Evolutionary conservation across 306 rosid species (phyloP), one percentile per base, ranked within the genome.

Genomic region (Coriaria nepalensis): DNA sequence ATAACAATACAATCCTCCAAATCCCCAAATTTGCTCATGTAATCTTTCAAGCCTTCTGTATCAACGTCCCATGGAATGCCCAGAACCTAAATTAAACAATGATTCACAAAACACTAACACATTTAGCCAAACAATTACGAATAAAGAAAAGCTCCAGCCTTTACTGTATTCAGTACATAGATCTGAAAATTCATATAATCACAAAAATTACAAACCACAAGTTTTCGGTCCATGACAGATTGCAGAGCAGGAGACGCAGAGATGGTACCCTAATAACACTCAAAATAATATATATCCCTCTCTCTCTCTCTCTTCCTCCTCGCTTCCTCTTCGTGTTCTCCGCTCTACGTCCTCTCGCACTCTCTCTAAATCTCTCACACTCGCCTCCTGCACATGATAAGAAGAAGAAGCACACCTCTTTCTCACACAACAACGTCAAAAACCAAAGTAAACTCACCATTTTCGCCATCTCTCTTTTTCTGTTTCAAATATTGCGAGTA

Each of bases 321-420:
- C 68, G 29, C 29, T 20, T 20, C 29, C 29, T 20, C 29, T 20
- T 20, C 29, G 29, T 20, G 29, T 20, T 20, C 29, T 20, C 3
- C 29, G 73, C 65, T 73, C 61, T 37, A 53, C 59, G 76, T 53
- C 67, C 78, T 66, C 75, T 68, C 71, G 80, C 63, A 68, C 88
- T 64, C 88, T 65, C 93, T 70, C 88, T 82, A 53, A 81, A 74
- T 69, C 73, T 81, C 81, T 71, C 93, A 80, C 88, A 72, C 86
- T 76, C 93, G 82, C 62, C 40, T 62, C 96, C 96, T 86, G 96
- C 93, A 86, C 84, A 86, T 55, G 73, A 79, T 70, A 78, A 58
- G 34, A 58, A 47, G 46, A 47, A 39, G 45, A 58, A 77, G 76
- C 73, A 72, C 83, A 77, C 75, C 83, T 75, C 92, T 78, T 70